A percentile compares a stretch with the other conserved stretches of the same genome.
phyloP scores from a whole-genome alignment of 495 filamentous ascomycete species.

The Aspergillus homomorphus region DNA sequence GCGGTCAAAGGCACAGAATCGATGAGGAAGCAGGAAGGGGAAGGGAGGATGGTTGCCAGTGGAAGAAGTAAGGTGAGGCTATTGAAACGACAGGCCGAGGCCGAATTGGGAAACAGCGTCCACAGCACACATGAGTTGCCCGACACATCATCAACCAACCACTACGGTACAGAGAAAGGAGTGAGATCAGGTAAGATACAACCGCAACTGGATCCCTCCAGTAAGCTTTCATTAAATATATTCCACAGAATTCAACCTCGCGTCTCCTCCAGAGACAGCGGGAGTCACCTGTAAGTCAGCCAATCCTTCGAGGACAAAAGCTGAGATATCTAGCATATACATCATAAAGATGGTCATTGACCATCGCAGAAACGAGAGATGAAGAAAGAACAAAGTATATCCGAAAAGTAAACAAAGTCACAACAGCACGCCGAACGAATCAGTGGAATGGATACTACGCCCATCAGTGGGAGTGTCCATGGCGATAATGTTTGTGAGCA shows the following conservation, averaged over 20 bases:
- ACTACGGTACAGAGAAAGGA: not conserved
- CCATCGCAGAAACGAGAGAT: not conserved
- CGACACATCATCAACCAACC: too few species aligned
- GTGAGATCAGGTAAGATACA: not conserved
- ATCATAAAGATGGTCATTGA: not conserved
- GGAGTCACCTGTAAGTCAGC: not conserved
- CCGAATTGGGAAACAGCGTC: too few species aligned
- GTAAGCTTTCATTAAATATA: not conserved
- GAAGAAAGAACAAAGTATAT: not conserved
- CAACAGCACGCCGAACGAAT: constrained; percentile 14
- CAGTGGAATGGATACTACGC: not conserved
- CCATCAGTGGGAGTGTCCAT: constrained; percentile 22
- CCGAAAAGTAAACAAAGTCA: not conserved
- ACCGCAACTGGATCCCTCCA: not conserved
- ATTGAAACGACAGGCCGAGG: too few species aligned
- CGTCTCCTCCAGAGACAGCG: not conserved
- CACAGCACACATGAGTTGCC: too few species aligned
- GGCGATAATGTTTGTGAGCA: constrained; percentile 24
- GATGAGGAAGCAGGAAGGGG: too few species aligned
- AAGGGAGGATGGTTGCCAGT: too few species aligned
- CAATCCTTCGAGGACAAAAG: not conserved
- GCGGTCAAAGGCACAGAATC: too few species aligned
- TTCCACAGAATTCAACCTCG: not conserved
- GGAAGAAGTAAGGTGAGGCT: too few species aligned
- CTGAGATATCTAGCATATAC: not conserved